Evolutionary conservation across 2,329 filamentous ascomycete genomes (phyloP).

Genomic region (Cyclaneusma minus): DNA sequence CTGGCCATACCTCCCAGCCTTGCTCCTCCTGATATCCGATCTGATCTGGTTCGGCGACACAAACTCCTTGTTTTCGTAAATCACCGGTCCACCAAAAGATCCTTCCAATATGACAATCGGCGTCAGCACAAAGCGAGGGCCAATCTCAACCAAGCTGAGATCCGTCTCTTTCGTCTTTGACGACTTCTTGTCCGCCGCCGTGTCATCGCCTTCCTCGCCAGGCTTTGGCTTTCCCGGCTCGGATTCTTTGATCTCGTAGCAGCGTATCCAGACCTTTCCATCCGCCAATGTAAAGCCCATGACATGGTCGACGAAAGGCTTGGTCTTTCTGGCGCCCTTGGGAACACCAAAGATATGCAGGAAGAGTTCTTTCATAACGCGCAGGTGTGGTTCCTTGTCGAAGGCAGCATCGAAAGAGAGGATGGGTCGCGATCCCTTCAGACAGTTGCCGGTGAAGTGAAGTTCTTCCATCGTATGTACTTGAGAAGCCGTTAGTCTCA

Average conservation of each 20-base stretch:
- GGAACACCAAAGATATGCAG: conserved; percentile 86
- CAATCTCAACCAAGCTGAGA: conserved; percentile 78
- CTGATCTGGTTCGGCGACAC: conserved; percentile 91
- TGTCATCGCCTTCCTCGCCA: conserved; percentile 26
- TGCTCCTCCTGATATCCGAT: conserved; percentile 59
- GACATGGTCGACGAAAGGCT: conserved; percentile 92
- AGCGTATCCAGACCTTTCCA: conserved; percentile 89
- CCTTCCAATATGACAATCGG: conserved; percentile 93
- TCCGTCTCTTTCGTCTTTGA: conserved; percentile 45
- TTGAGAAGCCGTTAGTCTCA: conserved; percentile 21
- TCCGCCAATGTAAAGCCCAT: conserved; percentile 85
- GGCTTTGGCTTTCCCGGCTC: conserved; percentile 38
- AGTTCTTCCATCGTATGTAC: conserved; percentile 95
- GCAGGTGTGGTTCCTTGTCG: conserved; percentile 64
- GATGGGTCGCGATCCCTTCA: conserved; percentile 83
- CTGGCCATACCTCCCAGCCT: conserved; percentile 63
- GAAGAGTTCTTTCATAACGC: conserved; percentile 78
- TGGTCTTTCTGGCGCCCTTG: conserved; percentile 71
- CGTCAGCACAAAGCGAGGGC: conserved; percentile 81
- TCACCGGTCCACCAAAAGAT: conserved; percentile 87
- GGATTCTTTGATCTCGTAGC: conserved; percentile 83
- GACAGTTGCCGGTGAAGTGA: conserved; percentile 90
- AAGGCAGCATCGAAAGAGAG: conserved; percentile 86
- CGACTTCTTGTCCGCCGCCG: conserved; percentile 24
- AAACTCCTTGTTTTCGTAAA: conserved; percentile 97